Evolutionary conservation across 2,329 filamentous ascomycete genomes (phyloP).

Genomic region (Lasiodiplodia theobromae): DNA sequence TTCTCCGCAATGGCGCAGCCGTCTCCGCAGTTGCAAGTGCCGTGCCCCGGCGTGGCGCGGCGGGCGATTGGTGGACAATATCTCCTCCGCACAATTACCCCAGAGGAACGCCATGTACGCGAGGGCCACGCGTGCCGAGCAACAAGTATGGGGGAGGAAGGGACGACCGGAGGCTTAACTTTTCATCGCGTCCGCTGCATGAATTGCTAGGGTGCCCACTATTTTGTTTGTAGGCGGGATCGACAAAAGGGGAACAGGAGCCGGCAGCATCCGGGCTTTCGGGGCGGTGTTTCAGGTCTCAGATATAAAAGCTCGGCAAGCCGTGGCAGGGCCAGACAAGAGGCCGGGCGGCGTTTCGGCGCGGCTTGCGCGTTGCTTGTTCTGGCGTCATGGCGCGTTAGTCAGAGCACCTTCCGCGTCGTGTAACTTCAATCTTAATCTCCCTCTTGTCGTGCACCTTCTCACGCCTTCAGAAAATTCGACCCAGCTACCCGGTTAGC

Average conservation of each 20-base stretch:
- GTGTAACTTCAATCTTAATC: not conserved
- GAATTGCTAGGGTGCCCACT: not conserved
- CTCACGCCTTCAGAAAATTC: not conserved
- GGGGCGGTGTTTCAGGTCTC: conserved; percentile 5
- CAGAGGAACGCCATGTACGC: not conserved
- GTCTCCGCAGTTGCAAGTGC: conserved; percentile 20
- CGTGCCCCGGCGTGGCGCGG: conserved; percentile 8
- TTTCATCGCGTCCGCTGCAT: not conserved
- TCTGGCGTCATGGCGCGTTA: not conserved
- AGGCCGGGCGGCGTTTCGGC: conserved; percentile 1
- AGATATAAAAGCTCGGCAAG: not conserved
- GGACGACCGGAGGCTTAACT: conserved; percentile 1
- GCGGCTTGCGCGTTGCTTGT: conserved; percentile 7
- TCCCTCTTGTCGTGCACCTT: too few species aligned
- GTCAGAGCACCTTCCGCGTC: not conserved
- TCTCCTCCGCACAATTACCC: conserved; percentile 25
- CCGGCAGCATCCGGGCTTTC: not conserved
- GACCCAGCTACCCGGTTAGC: not conserved
- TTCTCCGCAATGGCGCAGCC: conserved; percentile 14
- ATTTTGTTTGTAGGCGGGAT: not conserved
- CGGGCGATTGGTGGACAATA: conserved; percentile 24
- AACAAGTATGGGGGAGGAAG: conserved; percentile 1
- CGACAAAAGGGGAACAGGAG: not conserved
- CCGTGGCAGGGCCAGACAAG: conserved; percentile 6
- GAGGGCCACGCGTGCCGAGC: not conserved